Evolutionary conservation across 805 yeast genomes (phyloP), one percentile per base, ranked within the genome.

Genomic region (Nadsonia fulvescens): DNA sequence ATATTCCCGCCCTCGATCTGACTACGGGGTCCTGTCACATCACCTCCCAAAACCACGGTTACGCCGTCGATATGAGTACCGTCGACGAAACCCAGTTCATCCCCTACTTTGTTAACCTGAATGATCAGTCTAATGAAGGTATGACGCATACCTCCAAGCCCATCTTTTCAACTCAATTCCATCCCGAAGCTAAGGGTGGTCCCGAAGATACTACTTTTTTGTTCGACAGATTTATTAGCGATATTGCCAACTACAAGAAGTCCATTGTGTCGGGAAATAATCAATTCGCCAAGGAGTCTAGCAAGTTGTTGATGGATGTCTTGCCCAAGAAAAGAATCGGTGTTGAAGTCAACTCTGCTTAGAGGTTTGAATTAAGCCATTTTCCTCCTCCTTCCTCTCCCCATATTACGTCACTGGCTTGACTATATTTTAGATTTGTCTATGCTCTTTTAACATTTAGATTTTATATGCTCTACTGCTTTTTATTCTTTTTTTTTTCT

Each of bases 161-260:
- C 27, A 77, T 86, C 30, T 89, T 86, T 57, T 79, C 94, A 19
- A 81, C 94, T 2, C 98, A 89, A 54, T 89, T 89, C 66, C 99
- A 89, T 51, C 99, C 99, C 25, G 99, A 89, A 55, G 96, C 98
- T 31, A 86, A 82, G 58, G 96, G 98, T 42, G 99, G 99, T 40
- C 99, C 99, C 32, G 63, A 76, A 43, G 99, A 89, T 53, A 77
- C 94, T 8, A 66, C 81, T 3, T 79, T 70, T 55, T 60, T 89
- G 51, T 89, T 89, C 42, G 96, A 89, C 60, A 79, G 71, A 52
- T 89, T 78, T 55, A 70, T 89, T 42, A 65, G 58, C 19, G 61
- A 73, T 43, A 72, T 89, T 36, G 61, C 56, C 24, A 54, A 53
- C 24, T 81, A 66, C 61, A 64, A 60, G 45, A 48, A 46, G 27